A percentile compares a stretch with the other conserved stretches of the same genome.
Conservation (phyloP, 306 rosid genomes). For the Astragalus glycyphyllos region DNA sequence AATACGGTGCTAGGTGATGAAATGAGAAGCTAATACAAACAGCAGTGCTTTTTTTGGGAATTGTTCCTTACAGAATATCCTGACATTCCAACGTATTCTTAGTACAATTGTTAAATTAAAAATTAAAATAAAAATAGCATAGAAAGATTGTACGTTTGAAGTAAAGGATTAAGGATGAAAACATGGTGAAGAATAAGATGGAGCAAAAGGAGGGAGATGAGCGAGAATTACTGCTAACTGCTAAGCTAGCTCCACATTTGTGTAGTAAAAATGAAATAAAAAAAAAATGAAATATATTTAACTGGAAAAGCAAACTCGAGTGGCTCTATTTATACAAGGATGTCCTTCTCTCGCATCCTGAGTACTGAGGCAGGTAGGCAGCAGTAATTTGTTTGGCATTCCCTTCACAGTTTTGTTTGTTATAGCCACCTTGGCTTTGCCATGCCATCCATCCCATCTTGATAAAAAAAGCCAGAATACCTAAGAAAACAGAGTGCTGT, state of each 20-base stretch:
- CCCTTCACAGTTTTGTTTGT: not conserved
- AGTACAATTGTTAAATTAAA: not conserved
- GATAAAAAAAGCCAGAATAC: not conserved
- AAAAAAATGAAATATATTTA: not conserved
- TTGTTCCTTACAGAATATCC: constrained; percentile 46
- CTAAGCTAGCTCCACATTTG: too few species aligned
- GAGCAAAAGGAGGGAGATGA: not conserved
- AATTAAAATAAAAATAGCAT: too few species aligned
- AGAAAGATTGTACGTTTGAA: too few species aligned
- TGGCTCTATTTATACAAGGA: constrained; percentile 37
- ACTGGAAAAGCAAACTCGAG: not conserved
- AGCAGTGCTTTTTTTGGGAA: constrained; percentile 47
- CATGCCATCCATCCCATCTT: not conserved
- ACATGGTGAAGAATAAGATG: not conserved
- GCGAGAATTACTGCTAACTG: too few species aligned
- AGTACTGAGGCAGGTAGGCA: not conserved
- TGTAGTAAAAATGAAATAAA: not conserved
- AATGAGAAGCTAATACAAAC: too few species aligned
- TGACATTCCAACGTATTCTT: constrained; percentile 48
- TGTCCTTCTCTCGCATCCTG: not conserved
- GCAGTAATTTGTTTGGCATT: constrained; percentile 9
- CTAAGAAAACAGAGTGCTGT: constrained; percentile 46
- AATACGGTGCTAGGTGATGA: too few species aligned
- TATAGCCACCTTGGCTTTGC: not conserved
- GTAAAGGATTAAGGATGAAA: too few species aligned